phyloP scores from a whole-genome alignment of 768 basidiomycete genomes.

The Lyophyllum atratum region DNA sequence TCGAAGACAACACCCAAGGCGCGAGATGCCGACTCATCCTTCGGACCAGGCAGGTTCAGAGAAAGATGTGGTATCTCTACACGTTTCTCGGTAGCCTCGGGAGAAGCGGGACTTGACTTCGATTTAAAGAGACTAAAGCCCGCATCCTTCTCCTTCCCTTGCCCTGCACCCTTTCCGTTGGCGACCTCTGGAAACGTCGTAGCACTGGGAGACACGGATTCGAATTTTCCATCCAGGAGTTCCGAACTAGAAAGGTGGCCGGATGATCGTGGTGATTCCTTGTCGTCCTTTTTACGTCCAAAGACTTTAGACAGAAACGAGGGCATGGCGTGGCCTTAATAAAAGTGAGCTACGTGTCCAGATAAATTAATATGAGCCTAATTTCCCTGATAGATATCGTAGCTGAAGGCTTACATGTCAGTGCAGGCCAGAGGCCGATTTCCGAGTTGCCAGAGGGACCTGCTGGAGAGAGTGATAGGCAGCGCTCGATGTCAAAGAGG shows the following conservation, averaged over 20 bases:
- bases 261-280: slow-evolving; percentile 34
- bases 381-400: not conserved
- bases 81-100: slow-evolving; percentile 36
- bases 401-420: slow-evolving; percentile 10
- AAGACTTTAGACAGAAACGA: slow-evolving; percentile 80
- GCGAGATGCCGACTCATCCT: slow-evolving; percentile 46
- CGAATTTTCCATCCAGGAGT: slow-evolving; percentile 75
- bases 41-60: slow-evolving; percentile 58
- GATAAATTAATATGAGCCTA: slow-evolving; percentile 2
- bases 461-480: slow-evolving; percentile 5
- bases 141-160: slow-evolving; percentile 43
- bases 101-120: slow-evolving; percentile 42
- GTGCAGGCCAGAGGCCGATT: slow-evolving; percentile 12
- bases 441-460: slow-evolving; percentile 11
- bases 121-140: slow-evolving; percentile 52
- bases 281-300: slow-evolving; percentile 69
- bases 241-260: slow-evolving; percentile 42
- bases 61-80: slow-evolving; percentile 57
- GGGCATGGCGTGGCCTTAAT: slow-evolving; percentile 48
- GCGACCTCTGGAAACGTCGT: slow-evolving; percentile 38
- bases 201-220: slow-evolving; percentile 59
- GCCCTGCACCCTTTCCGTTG: slow-evolving; percentile 26
- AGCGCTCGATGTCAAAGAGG: slow-evolving; percentile 11
- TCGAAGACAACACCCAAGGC: slow-evolving; percentile 62
- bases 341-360: slow-evolving; percentile 10